Conservation (phyloP, 257 asterid species). For the Nicotiana tabacum region DNA sequence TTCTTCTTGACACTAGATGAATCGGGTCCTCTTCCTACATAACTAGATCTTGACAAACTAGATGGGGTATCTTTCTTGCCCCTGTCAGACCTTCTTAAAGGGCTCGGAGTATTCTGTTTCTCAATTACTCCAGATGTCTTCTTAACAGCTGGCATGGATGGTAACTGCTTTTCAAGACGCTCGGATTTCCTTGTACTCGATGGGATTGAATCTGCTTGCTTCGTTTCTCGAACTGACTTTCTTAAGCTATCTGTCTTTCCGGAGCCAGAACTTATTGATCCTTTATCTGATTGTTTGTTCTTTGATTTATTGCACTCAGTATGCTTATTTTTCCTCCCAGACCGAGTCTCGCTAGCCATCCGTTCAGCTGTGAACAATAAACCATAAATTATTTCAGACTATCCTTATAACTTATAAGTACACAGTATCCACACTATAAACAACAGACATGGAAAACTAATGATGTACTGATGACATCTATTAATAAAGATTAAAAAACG, state of each 20-base stretch:
- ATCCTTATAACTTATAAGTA: not conserved
- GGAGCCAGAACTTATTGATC: conserved; percentile 15
- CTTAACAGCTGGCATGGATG: not conserved
- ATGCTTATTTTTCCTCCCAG: conserved; percentile 23
- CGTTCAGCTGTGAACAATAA: conserved; percentile 1
- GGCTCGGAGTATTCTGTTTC: conserved; percentile 34
- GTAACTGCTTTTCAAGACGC: conserved; percentile 32
- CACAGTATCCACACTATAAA: not conserved
- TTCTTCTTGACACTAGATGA: conserved; percentile 19
- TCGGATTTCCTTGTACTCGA: conserved; percentile 35
- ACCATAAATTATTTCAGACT: not conserved
- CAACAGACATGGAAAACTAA: not conserved
- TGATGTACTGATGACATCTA: not conserved
- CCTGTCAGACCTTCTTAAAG: conserved; percentile 40
- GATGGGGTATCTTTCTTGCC: conserved; percentile 30
- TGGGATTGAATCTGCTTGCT: conserved; percentile 27
- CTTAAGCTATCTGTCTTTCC: conserved; percentile 21
- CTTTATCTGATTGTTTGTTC: conserved; percentile 26
- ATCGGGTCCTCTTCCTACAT: conserved; percentile 23
- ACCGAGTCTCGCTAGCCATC: conserved; percentile 16
- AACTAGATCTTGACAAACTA: conserved; percentile 27
- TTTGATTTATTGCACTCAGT: conserved; percentile 26
- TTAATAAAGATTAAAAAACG: not conserved
- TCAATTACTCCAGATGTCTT: conserved; percentile 33
- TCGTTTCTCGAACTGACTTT: conserved; percentile 26